Percentiles rank a stretch among this genome's conserved stretches.
phyloP scores from a whole-genome alignment of 345 rosid species.

The Eucalyptus dawsonii region DNA sequence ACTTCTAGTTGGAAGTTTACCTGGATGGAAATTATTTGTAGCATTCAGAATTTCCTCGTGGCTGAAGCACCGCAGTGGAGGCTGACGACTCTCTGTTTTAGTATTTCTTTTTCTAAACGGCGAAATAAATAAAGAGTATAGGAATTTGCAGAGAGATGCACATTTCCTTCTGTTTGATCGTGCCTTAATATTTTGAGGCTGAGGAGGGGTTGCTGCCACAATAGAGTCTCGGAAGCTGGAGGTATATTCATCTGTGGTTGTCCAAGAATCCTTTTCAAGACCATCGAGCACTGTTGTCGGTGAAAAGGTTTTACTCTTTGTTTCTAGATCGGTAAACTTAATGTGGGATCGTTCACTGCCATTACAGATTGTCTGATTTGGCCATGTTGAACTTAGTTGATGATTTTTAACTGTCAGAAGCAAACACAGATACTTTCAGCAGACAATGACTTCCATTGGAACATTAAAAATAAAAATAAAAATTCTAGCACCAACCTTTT shows the following conservation, averaged over 20 bases:
- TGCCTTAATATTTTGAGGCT: conserved; percentile 10
- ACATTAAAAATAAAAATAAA: neutral
- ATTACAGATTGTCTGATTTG: neutral
- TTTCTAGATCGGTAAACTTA: neutral
- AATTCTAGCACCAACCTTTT: conserved; percentile 20
- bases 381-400: conserved; percentile 13
- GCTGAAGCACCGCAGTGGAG: conserved; percentile 55
- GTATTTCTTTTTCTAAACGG: conserved; percentile 35
- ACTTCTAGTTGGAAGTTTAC: conserved; percentile 6
- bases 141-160: conserved; percentile 28
- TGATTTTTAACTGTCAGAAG: conserved; percentile 3
- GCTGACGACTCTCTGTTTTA: conserved; percentile 23
- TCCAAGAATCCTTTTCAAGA: conserved; percentile 36
- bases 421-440: neutral
- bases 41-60: conserved; percentile 64
- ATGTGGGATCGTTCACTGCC: conserved; percentile 1
- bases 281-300: conserved; percentile 45
- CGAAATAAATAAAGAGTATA: conserved; percentile 44
- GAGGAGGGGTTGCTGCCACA: conserved; percentile 24
- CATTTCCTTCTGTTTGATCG: conserved; percentile 10
- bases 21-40: conserved; percentile 57
- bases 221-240: conserved; percentile 36
- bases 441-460: neutral
- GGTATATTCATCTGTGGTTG: conserved; percentile 45
- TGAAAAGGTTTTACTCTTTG: conserved; percentile 20